phyloP scores from a whole-genome alignment of 352 stramenopile genomes.

The Pythium coloratum region DNA sequence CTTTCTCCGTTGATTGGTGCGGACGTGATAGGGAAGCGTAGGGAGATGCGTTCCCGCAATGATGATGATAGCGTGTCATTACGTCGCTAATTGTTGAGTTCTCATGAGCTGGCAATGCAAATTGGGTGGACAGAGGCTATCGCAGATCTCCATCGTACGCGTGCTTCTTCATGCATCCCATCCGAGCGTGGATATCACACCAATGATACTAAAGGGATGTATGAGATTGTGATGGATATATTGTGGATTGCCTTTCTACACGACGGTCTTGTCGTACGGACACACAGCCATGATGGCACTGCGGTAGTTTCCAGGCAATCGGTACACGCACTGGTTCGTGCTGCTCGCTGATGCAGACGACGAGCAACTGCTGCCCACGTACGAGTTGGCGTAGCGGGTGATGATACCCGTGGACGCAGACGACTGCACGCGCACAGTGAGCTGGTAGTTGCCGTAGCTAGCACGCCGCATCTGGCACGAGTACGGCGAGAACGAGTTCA shows the following conservation, averaged over 20 bases:
- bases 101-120: too few relatives aligned
- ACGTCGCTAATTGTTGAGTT: neutral
- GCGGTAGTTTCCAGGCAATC: slow-evolving; percentile 41
- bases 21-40: neutral
- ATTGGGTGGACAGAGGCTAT: too few relatives aligned
- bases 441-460: slow-evolving; percentile 71
- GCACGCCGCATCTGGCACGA: slow-evolving; percentile 51
- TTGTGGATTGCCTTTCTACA: slow-evolving; percentile 6
- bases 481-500: slow-evolving; percentile 60
- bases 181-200: too few relatives aligned
- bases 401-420: slow-evolving; percentile 32
- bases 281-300: slow-evolving; percentile 22
- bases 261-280: slow-evolving; percentile 26
- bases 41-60: slow-evolving; percentile 3
- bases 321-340: slow-evolving; percentile 43
- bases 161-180: too few relatives aligned
- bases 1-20: neutral
- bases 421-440: slow-evolving; percentile 58
- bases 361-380: slow-evolving; percentile 65
- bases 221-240: neutral
- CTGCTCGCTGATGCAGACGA: slow-evolving; percentile 27
- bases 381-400: slow-evolving; percentile 51
- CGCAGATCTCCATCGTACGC: too few relatives aligned
- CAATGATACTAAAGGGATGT: neutral
- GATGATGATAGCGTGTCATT: neutral